These are phyloP conservation scores for Fusarium nematophilum DNA, from an alignment of 2,329 filamentous ascomycete species.

Conservation along the genomic window DNA sequence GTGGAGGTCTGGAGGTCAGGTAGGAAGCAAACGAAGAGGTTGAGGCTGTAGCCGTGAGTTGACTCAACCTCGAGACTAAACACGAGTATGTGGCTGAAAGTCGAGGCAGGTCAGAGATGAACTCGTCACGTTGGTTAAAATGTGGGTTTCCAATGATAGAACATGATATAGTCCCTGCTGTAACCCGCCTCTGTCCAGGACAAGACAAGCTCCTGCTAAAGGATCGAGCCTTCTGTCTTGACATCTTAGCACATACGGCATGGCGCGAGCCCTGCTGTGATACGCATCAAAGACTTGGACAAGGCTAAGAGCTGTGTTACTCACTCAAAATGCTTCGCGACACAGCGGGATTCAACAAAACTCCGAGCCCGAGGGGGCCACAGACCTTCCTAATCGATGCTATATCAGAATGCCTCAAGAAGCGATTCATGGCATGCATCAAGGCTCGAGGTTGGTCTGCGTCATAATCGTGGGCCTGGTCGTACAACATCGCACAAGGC, in stretches of 20 bases:
- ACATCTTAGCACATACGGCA: not conserved
- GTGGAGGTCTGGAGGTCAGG: not conserved
- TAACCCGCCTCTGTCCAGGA: too few relatives aligned
- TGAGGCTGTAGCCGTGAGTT: too few relatives aligned
- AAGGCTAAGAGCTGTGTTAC: slow-evolving; percentile 17
- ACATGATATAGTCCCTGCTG: too few relatives aligned
- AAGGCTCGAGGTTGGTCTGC: too few relatives aligned
- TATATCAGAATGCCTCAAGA: not conserved
- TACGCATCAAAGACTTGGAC: slow-evolving; percentile 20
- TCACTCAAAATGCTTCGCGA: slow-evolving; percentile 15
- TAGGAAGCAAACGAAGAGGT: not conserved
- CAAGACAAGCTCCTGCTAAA: too few relatives aligned
- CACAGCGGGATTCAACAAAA: slow-evolving; percentile 32
- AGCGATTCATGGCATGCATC: not conserved
- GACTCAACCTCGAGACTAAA: too few relatives aligned
- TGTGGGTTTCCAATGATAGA: too few relatives aligned
- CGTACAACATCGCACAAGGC: too few relatives aligned
- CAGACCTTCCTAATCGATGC: not conserved
- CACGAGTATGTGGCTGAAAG: too few relatives aligned
- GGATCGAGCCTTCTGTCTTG: not conserved
- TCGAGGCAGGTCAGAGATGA: too few relatives aligned
- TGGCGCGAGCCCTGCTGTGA: slow-evolving; percentile 8
- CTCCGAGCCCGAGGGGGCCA: slow-evolving; percentile 27
- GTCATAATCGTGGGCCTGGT: too few relatives aligned
- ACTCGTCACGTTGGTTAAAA: too few relatives aligned